Evolutionary conservation across 164 flowering plant genomes (phyloP), one percentile per base, ranked within the genome.

Genomic region (Warburgia ugandensis): DNA sequence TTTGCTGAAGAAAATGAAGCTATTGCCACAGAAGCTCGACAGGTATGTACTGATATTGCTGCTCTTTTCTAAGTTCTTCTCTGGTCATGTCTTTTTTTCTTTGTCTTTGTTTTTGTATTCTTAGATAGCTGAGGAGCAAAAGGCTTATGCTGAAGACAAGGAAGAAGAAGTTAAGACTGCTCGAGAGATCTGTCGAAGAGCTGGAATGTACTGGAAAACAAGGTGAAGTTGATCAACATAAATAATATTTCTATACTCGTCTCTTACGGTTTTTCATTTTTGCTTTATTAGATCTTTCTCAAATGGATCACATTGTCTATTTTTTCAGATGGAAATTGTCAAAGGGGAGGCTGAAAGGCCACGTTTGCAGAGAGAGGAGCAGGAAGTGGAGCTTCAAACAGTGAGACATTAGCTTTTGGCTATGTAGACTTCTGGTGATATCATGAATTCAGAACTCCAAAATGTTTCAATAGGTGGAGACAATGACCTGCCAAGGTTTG

Each of bases 171-270:
- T 84, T 60, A 81, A 70, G n/a, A 63, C 80, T 94, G 40, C 52
- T 89, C 37, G 99, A 89, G 66, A 79, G 68, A 52, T 94, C 99
- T 50, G 84, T 94, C 45, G 89, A 89, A 73, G 97, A 94, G 74
- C 73, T 94, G 32, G 99, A 89, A 65, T 59, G 70, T 60, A 35
- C 65, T 94, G 55, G 95, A 94, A 68, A 80, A 80, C 68, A 78
- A 94, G 90, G 99, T 89, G 43, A 54, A 61, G 38, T 48, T 31
- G 49, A n/a, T n/a, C n/a, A n/a, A n/a, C n/a, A 3, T 3, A 22
- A 6, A 3, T 40, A 2, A 43, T 6, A 22, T 43, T 26, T 22
- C 25, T 20, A 22, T 21, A 22, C 2, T 28, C 27, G n/a, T n/a
- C n/a, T n/a, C n/a, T n/a, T n/a, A n/a, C n/a, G n/a, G n/a, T n/a